phyloP scores from a whole-genome alignment of 441 rosid species.

The Gossypium davidsonii region DNA sequence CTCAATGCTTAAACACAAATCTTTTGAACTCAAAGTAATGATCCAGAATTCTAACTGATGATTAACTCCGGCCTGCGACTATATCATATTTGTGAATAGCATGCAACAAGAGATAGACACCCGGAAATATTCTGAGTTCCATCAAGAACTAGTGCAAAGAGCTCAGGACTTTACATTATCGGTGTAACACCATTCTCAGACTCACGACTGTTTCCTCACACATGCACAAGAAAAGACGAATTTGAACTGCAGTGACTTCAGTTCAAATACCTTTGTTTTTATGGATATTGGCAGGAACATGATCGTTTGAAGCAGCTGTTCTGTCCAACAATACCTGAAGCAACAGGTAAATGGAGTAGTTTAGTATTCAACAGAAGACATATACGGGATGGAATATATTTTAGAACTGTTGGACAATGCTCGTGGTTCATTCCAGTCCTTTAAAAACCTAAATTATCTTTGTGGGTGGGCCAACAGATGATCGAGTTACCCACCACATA shows the following conservation, averaged over 20 bases:
- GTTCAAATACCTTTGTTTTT: constrained; percentile 27
- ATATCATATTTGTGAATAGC: neutral
- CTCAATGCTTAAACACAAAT: neutral
- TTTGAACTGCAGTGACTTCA: neutral
- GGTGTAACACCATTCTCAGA: neutral
- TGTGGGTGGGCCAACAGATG: neutral
- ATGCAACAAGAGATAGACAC: neutral
- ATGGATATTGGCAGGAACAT: constrained; percentile 23
- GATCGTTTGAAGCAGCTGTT: constrained; percentile 24
- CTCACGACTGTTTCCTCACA: neutral
- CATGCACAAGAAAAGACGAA: neutral
- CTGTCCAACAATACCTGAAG: constrained; percentile 32
- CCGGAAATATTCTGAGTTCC: neutral
- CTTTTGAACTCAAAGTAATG: neutral
- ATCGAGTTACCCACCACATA: neutral
- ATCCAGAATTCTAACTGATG: neutral
- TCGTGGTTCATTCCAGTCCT: neutral
- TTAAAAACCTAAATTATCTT: neutral
- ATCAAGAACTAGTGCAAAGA: constrained; percentile 2
- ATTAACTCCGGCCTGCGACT: neutral
- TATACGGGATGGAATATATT: neutral
- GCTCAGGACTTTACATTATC: neutral
- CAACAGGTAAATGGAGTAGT: neutral
- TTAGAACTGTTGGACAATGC: neutral
- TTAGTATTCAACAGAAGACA: neutral